Percentiles rank a stretch among this genome's conserved stretches.
Conservation (phyloP, 1,139 yeast species). For the Suhomyces atakaporum region DNA sequence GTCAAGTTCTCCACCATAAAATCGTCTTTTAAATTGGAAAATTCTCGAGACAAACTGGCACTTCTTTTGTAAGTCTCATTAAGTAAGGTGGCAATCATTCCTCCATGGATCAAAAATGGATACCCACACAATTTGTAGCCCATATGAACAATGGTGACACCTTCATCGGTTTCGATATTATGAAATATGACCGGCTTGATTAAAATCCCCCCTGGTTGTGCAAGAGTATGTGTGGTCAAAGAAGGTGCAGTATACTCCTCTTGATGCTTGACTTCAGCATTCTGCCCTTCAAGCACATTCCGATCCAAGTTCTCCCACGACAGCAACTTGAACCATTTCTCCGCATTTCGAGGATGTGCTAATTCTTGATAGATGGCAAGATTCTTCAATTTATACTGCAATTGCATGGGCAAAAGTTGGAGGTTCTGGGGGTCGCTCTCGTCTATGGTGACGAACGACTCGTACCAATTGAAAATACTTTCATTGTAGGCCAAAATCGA, state of each 20-base stretch:
- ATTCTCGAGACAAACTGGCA: constrained; percentile 43
- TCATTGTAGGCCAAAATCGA: constrained; percentile 38
- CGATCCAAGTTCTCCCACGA: constrained; percentile 65
- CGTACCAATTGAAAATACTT: constrained; percentile 35
- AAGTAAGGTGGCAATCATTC: constrained; percentile 77
- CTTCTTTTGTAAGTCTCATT: constrained; percentile 72
- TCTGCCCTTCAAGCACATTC: constrained; percentile 33
- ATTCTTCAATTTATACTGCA: constrained; percentile 51
- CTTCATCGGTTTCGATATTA: constrained; percentile 56
- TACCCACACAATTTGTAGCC: constrained; percentile 84
- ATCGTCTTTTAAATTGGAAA: constrained; percentile 40
- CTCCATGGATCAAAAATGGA: constrained; percentile 89
- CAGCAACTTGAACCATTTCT: constrained; percentile 46
- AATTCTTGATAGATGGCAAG: constrained; percentile 56
- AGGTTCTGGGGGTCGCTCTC: constrained; percentile 21
- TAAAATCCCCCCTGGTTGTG: constrained; percentile 75
- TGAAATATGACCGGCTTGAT: constrained; percentile 73
- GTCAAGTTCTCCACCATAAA: constrained; percentile 52
- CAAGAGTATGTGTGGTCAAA: constrained; percentile 36
- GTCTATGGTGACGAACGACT: constrained; percentile 30
- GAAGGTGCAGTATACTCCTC: constrained; percentile 34
- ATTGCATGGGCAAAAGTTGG: constrained; percentile 21
- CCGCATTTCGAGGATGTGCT: constrained; percentile 37
- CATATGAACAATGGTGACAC: constrained; percentile 69
- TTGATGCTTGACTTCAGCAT: constrained; percentile 22